phyloP scores from a whole-genome alignment of 225 moss, liverwort and hornwort genomes.

The Neckera pumila region DNA sequence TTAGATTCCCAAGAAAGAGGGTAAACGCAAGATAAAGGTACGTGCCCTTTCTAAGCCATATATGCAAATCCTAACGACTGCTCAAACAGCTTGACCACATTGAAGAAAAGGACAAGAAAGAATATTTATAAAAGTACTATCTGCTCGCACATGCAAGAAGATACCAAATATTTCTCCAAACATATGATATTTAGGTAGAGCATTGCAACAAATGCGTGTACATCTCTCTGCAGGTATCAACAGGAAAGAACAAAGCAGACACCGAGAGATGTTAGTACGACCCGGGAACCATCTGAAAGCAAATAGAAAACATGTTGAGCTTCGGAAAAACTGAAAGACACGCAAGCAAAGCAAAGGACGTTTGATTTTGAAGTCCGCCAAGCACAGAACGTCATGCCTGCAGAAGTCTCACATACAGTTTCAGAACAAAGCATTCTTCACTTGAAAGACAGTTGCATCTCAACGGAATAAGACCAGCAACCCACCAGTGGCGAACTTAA shows the following conservation, averaged over 20 bases:
- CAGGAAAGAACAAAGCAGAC: not conserved
- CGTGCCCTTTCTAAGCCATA: not conserved
- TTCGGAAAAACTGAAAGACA: not conserved
- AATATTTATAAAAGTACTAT: not conserved
- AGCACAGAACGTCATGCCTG: not conserved
- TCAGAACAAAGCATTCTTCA: not conserved
- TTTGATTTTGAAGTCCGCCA: not conserved
- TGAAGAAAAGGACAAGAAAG: not conserved
- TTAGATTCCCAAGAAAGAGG: not conserved
- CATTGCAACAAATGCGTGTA: not conserved
- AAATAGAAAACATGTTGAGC: not conserved
- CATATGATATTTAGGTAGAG: not conserved
- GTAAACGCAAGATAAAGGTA: not conserved
- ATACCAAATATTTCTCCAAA: not conserved
- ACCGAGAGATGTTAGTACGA: not conserved
- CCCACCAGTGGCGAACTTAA: not conserved
- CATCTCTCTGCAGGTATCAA: not conserved
- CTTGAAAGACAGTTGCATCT: not conserved
- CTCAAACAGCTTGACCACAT: not conserved
- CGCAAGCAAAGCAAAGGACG: not conserved
- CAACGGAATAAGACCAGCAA: not conserved
- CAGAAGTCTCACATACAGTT: not conserved
- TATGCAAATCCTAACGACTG: not conserved
- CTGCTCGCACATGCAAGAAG: not conserved
- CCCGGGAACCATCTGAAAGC: not conserved